Evolutionary conservation across 1,284 basidiomycete genomes (phyloP).

Genomic region (Austroboletus novae-zelandiae): DNA sequence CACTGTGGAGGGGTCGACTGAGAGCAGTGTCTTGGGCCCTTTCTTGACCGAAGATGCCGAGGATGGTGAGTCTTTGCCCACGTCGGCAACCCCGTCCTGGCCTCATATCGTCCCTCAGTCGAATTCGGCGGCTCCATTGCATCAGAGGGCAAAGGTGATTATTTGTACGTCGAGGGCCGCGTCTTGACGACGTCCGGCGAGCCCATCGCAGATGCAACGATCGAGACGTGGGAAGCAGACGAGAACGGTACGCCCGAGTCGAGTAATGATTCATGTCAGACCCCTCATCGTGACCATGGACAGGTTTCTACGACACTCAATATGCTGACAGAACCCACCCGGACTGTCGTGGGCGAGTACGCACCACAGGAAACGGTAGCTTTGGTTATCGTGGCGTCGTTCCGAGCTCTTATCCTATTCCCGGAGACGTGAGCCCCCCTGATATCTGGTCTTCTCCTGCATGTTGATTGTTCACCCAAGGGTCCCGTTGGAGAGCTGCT

Average conservation of each 20-base stretch:
- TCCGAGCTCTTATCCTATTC: conserved; percentile 77
- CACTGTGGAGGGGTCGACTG: conserved; percentile 51
- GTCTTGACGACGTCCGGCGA: conserved; percentile 64
- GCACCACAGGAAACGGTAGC: conserved; percentile 59
- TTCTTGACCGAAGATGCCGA: conserved; percentile 83
- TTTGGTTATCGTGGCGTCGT: conserved; percentile 77
- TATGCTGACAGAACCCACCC: conserved; percentile 58
- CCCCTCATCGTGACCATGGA: not conserved
- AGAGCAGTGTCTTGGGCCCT: conserved; percentile 78
- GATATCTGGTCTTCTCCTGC: not conserved
- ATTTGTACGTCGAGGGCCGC: conserved; percentile 76
- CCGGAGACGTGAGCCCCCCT: conserved; percentile 54
- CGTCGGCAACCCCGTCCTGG: not conserved
- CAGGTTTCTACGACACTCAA: conserved; percentile 62
- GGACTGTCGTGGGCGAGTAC: conserved; percentile 77
- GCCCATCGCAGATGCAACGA: conserved; percentile 62
- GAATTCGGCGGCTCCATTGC: conserved; percentile 62
- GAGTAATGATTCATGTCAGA: too few species aligned
- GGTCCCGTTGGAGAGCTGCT: conserved; percentile 75
- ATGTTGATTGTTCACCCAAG: conserved; percentile 26
- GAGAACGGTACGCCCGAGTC: conserved; percentile 41
- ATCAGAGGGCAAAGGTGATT: conserved; percentile 80
- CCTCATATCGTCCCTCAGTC: conserved; percentile 37
- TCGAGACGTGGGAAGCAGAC: conserved; percentile 91
- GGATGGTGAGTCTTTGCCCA: conserved; percentile 48